phyloP scores from a whole-genome alignment of 2,329 filamentous ascomycete species.

The Alternaria dauci region DNA sequence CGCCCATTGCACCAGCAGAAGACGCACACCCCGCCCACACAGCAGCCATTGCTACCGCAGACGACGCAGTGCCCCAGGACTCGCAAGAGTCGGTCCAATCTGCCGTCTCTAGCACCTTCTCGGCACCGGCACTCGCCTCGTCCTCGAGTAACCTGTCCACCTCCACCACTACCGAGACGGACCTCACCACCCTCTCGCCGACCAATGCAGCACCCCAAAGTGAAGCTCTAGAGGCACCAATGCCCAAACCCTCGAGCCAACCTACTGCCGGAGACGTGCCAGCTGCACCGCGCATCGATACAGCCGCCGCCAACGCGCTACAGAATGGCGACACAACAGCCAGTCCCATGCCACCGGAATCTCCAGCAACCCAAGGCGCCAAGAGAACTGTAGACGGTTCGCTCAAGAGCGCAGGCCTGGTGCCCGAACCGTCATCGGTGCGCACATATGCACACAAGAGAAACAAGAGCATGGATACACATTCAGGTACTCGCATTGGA shows the following conservation, averaged over 20 bases:
- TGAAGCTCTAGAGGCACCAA: conserved; percentile 49
- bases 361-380: conserved; percentile 58
- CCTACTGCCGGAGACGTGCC: conserved; percentile 52
- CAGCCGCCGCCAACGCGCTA: conserved; percentile 34
- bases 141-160: conserved; percentile 48
- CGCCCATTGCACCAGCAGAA: conserved; percentile 31
- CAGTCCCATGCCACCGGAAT: conserved; percentile 55
- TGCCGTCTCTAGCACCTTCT: conserved; percentile 44
- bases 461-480: conserved; percentile 74
- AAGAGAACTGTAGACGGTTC: conserved; percentile 82
- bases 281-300: conserved; percentile 35
- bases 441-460: conserved; percentile 67
- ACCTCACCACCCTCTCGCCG: conserved; percentile 33
- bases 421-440: conserved; percentile 19
- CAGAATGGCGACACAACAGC: conserved; percentile 44
- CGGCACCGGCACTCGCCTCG: conserved; percentile 42
- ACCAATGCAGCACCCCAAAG: conserved; percentile 50
- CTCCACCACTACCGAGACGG: conserved; percentile 19
- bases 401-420: conserved; percentile 59
- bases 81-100: conserved; percentile 49
- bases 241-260: conserved; percentile 58
- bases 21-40: conserved; percentile 23
- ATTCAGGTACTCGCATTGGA: conserved; percentile 72
- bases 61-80: conserved; percentile 27
- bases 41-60: conserved; percentile 18